Evolutionary conservation across 2,329 filamentous ascomycete genomes (phyloP), one percentile per base, ranked within the genome.

Genomic region (Lachnellula willkommii): DNA sequence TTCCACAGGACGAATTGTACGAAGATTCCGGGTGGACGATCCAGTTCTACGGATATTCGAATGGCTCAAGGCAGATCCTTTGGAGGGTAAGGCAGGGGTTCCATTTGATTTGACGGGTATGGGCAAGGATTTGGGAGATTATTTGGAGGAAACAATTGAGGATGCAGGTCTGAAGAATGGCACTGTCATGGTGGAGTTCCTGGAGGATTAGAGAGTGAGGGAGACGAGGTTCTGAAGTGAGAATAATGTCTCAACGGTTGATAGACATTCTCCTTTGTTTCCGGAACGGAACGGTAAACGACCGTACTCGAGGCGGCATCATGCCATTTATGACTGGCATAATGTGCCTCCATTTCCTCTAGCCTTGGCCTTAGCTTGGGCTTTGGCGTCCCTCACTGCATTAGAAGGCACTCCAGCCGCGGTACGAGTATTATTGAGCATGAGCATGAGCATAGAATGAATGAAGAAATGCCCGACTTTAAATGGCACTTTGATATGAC

Each of bases 161-260:
- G 87, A 90, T 67, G 90, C 88, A 0, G 90, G 92, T 0, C 73
- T 99, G 65, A 95, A 94, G 77, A 93, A 95, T 68, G 91, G 88
- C 3, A 96, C 91, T 0, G 87, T 99, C 7, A 96, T 96, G 90
- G 87, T 99, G 63, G 94, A 96, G 71, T 95, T 91, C 68, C 73
- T 89, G 55, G 86, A 89, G 70, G 64, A 69, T 39, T 67, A 63
- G 54, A 57, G 22, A 43, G 22, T 24, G 37, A 14, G 32, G 36
- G 15, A 53, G 24, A 9, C 22, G 22, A 17, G n/a, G 39, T 43
- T 26, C 37, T 17, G 28, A 49, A 17, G 49, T 20, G 35, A 47
- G 39, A 40, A 24, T 32, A 40, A 24, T 32, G 28, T 11, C 9
- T 4, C 28, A 32, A 9, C 9, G 28, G 28, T 32, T 32, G 28